These are phyloP conservation scores for Madurella fahalii DNA, from an alignment of 2,329 filamentous ascomycete genomes.

Conservation along the genomic window DNA sequence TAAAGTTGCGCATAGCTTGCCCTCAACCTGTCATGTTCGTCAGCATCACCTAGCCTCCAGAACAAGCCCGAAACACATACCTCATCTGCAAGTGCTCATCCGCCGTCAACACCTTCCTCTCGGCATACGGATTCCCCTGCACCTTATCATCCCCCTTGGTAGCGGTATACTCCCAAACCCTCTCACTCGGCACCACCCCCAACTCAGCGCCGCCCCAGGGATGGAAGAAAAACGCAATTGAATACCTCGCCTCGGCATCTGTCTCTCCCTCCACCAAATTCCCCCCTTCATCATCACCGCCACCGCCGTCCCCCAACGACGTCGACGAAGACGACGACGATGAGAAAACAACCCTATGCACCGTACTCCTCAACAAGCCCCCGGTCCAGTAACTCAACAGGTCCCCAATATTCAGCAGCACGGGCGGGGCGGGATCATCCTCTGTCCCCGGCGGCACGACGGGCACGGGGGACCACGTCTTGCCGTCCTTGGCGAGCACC, in stretches of 20 bases:
- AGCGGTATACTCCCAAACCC: conserved; percentile 42
- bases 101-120: conserved; percentile 57
- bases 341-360: conserved; percentile 78
- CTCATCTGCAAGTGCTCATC: conserved; percentile 61
- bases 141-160: conserved; percentile 28
- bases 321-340: too few relatives aligned
- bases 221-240: conserved; percentile 66
- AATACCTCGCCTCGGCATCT: conserved; percentile 53
- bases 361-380: conserved; percentile 78
- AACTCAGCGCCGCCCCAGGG: conserved; percentile 52
- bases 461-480: conserved; percentile 59
- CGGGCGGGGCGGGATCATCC: conserved; percentile 60
- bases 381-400: conserved; percentile 83
- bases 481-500: conserved; percentile 58
- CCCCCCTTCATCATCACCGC: conserved; percentile 29
- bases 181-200: conserved; percentile 56
- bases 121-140: conserved; percentile 44
- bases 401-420: conserved; percentile 73
- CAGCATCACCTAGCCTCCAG: not conserved
- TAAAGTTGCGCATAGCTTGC: conserved; percentile 58
- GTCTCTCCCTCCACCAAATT: conserved; percentile 41
- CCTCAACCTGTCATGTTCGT: conserved; percentile 35
- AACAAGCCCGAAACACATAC: conserved; percentile 11
- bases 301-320: not conserved
- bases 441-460: conserved; percentile 61